phyloP scores from a whole-genome alignment of 768 basidiomycete genomes.

The Asterophora parasitica region DNA sequence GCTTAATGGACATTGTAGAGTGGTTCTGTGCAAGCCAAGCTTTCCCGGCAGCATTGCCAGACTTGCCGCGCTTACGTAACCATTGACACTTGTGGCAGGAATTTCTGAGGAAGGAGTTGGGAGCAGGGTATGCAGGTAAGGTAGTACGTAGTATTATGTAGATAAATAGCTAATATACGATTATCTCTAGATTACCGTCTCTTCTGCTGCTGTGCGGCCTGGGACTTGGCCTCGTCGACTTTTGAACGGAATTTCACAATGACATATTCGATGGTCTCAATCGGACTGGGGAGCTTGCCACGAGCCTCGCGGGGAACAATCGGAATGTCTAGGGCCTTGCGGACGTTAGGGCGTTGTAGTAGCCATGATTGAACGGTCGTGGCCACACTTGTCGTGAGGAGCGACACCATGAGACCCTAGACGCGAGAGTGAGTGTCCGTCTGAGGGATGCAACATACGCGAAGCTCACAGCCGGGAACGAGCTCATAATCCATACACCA shows the following conservation, averaged over 20 bases:
- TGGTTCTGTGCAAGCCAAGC: not conserved
- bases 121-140: not conserved
- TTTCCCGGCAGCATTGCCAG: no score
- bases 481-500: slow-evolving; percentile 41
- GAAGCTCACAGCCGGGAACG: slow-evolving; percentile 63
- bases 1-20: slow-evolving; percentile 32
- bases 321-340: slow-evolving; percentile 34
- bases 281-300: slow-evolving; percentile 28
- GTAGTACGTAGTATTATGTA: slow-evolving; percentile 2
- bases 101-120: not conserved
- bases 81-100: no score
- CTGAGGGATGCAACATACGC: not conserved
- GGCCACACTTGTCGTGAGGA: slow-evolving; percentile 35
- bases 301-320: slow-evolving; percentile 23
- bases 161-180: slow-evolving; percentile 2
- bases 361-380: slow-evolving; percentile 48
- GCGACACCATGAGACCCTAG: slow-evolving; percentile 39
- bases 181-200: slow-evolving; percentile 12
- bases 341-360: slow-evolving; percentile 40
- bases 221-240: slow-evolving; percentile 18
- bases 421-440: not conserved
- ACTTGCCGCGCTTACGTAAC: no score
- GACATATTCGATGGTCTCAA: slow-evolving; percentile 19
- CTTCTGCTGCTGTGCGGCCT: slow-evolving; percentile 15
- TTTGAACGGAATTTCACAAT: slow-evolving; percentile 20